Conservation (phyloP, 1,284 basidiomycete species). For the Trichosporon ovoides region DNA sequence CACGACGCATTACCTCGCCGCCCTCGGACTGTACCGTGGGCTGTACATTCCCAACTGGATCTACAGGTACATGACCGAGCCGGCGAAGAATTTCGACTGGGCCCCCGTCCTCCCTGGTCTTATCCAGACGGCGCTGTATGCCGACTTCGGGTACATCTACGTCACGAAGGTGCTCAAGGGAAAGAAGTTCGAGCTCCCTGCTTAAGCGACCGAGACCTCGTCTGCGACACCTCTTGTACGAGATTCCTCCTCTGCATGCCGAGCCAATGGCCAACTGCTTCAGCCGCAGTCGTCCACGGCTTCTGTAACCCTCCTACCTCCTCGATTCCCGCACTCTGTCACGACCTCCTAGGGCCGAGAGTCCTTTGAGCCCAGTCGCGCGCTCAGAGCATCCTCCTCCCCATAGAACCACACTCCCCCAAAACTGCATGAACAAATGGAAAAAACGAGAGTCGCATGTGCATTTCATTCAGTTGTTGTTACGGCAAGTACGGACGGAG, state of each 20-base stretch:
- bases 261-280: too few relatives aligned
- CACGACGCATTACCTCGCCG: slow-evolving; percentile 97
- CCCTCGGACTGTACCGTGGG: slow-evolving; percentile 88
- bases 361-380: not conserved
- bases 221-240: too few relatives aligned
- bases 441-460: not conserved
- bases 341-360: too few relatives aligned
- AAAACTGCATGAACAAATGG: slow-evolving; percentile 4
- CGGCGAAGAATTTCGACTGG: slow-evolving; percentile 68
- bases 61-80: slow-evolving; percentile 80
- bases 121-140: slow-evolving; percentile 92
- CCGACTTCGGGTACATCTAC: slow-evolving; percentile 67
- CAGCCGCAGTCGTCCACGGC: too few relatives aligned
- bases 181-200: slow-evolving; percentile 50
- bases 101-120: slow-evolving; percentile 91
- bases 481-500: not conserved
- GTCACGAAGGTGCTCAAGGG: slow-evolving; percentile 50
- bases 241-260: too few relatives aligned
- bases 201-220: too few relatives aligned
- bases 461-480: too few relatives aligned
- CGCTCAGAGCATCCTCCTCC: too few relatives aligned
- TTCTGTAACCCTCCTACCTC: not conserved
- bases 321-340: too few relatives aligned
- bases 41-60: slow-evolving; percentile 99
- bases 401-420: not conserved